phyloP scores from a whole-genome alignment of 495 filamentous ascomycete species.

The Jackrogersella multiformis region DNA sequence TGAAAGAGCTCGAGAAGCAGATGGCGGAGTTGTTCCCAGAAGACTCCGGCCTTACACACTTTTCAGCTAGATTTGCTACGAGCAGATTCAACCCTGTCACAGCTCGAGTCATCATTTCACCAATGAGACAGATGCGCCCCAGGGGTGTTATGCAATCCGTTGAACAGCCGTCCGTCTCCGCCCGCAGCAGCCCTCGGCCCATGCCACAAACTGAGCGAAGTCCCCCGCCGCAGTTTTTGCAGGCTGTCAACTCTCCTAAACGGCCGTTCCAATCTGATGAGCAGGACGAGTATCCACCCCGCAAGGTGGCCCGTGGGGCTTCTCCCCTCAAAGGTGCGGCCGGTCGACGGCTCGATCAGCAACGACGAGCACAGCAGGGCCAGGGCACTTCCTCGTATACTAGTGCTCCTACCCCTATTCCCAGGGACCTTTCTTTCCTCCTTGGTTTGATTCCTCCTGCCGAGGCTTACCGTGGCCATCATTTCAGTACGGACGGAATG shows the following conservation, averaged over 20 bases:
- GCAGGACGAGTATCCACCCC: slow-evolving; percentile 76
- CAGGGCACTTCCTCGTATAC: slow-evolving; percentile 53
- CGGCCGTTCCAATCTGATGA: slow-evolving; percentile 75
- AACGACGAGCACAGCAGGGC: slow-evolving; percentile 64
- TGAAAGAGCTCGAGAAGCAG: slow-evolving; percentile 87
- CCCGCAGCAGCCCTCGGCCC: slow-evolving; percentile 64
- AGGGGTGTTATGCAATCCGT: slow-evolving; percentile 64
- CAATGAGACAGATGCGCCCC: slow-evolving; percentile 75
- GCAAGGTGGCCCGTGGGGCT: slow-evolving; percentile 82
- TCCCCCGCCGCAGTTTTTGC: slow-evolving; percentile 61
- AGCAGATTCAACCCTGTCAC: slow-evolving; percentile 69
- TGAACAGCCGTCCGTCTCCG: slow-evolving; percentile 55
- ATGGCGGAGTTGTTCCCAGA: slow-evolving; percentile 93
- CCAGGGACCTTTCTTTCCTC: slow-evolving; percentile 82
- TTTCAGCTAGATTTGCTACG: slow-evolving; percentile 76
- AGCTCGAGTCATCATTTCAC: slow-evolving; percentile 83
- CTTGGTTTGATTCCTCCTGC: slow-evolving; percentile 83
- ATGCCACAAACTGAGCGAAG: slow-evolving; percentile 47
- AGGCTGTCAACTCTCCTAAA: slow-evolving; percentile 77
- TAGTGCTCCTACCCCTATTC: slow-evolving; percentile 61
- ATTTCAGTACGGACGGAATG: slow-evolving; percentile 74
- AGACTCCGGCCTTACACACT: slow-evolving; percentile 77
- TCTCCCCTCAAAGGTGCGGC: slow-evolving; percentile 89
- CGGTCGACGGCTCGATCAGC: slow-evolving; percentile 81
- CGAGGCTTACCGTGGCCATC: slow-evolving; percentile 69